Evolutionary conservation across 805 yeast genomes (phyloP).

Genomic region (Candida qinlingensis): DNA sequence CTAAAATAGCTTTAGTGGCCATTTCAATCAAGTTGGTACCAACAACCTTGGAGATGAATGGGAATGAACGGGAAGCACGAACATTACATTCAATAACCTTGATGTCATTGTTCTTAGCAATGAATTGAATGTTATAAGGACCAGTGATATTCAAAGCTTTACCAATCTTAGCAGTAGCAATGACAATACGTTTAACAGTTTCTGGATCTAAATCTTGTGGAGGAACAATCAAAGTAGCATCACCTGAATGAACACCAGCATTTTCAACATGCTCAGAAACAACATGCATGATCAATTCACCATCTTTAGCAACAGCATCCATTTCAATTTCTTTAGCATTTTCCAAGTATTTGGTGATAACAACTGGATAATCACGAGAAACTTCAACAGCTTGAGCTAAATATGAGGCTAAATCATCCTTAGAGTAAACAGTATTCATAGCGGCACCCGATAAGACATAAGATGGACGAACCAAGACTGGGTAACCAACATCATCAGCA

Average conservation of each 20-base stretch:
- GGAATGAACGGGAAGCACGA: conserved; percentile 99
- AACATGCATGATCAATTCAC: conserved; percentile 92
- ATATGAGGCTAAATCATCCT: conserved; percentile 81
- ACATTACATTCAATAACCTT: conserved; percentile 98
- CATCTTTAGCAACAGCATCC: conserved; percentile 97
- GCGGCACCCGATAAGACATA: conserved; percentile 98
- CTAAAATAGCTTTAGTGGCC: conserved; percentile 95
- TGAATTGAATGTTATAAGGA: conserved; percentile 95
- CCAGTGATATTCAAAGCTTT: conserved; percentile 93
- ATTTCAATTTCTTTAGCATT: conserved; percentile 97
- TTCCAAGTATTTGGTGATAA: conserved; percentile 93
- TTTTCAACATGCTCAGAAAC: conserved; percentile 98
- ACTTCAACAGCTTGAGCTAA: conserved; percentile 94
- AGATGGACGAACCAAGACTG: conserved; percentile 95
- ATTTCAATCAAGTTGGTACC: conserved; percentile 95
- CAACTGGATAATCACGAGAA: conserved; percentile 97
- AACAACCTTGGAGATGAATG: conserved; percentile 94
- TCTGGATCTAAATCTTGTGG: conserved; percentile 93
- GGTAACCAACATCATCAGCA: conserved; percentile 87
- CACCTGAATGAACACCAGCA: conserved; percentile 99
- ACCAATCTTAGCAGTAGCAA: conserved; percentile 94
- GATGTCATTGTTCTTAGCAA: conserved; percentile 91
- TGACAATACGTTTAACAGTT: conserved; percentile 86
- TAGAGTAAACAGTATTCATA: conserved; percentile 92
- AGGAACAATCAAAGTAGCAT: conserved; percentile 94